Conservation (phyloP, 2,329 filamentous ascomycete species). For the Nemania serpens region DNA sequence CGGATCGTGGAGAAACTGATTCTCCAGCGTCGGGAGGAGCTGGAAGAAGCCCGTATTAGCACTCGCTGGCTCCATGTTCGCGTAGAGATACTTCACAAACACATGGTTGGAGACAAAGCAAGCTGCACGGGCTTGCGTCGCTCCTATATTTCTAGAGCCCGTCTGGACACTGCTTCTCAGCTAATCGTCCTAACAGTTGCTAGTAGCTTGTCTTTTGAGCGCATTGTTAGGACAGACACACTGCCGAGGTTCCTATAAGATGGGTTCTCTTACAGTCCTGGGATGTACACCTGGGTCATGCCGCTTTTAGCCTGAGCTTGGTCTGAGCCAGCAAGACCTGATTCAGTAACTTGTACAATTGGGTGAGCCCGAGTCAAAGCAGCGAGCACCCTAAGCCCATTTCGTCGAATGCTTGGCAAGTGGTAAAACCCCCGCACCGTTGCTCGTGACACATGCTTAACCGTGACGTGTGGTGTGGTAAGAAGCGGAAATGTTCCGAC, state of each 20-base stretch:
- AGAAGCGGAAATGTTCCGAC: background rate
- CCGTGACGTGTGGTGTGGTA: background rate
- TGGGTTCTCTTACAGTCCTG: too few relatives aligned
- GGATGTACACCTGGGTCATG: too few relatives aligned
- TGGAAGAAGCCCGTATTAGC: slow-evolving; percentile 33
- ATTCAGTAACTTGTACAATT: too few relatives aligned
- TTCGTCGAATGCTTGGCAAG: too few relatives aligned
- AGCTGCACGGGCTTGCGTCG: background rate
- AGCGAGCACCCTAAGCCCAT: too few relatives aligned
- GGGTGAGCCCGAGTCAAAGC: too few relatives aligned
- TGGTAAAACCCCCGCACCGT: slow-evolving; percentile 20
- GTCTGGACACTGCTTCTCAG: background rate
- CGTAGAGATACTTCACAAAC: background rate
- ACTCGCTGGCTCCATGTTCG: slow-evolving; percentile 40
- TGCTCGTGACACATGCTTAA: slow-evolving; percentile 12
- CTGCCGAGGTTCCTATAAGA: slow-evolving; percentile 26
- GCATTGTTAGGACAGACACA: background rate
- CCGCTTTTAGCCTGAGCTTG: too few relatives aligned
- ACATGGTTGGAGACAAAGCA: slow-evolving; percentile 28
- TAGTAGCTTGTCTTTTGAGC: background rate
- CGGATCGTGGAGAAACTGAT: slow-evolving; percentile 31
- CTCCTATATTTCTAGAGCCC: background rate
- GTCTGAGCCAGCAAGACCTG: too few relatives aligned
- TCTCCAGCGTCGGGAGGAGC: slow-evolving; percentile 25
- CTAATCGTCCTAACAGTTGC: slow-evolving; percentile 3